A percentile compares a stretch with the other conserved stretches of the same genome.
phyloP scores from a whole-genome alignment of 345 rosid genomes.

The Lagerstroemia speciosa region DNA sequence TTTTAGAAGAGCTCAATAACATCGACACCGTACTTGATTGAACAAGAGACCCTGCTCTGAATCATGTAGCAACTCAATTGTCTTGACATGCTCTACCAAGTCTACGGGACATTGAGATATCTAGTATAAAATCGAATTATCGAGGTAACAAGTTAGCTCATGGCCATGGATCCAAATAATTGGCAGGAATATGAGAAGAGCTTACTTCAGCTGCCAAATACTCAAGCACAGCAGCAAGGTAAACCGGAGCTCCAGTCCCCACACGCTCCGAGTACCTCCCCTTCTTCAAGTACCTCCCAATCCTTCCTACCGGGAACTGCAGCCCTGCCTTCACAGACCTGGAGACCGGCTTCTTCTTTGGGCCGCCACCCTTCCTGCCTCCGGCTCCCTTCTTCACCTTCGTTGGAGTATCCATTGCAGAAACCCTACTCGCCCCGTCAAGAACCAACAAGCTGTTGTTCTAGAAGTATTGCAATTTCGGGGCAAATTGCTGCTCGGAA shows the following conservation, averaged over 20 bases:
- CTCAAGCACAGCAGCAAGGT: slow-evolving; percentile 73
- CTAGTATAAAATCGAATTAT: background rate
- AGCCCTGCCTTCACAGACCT: slow-evolving; percentile 62
- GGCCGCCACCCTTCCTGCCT: slow-evolving; percentile 72
- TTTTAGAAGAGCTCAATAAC: too few species aligned
- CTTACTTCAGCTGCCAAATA: slow-evolving; percentile 71
- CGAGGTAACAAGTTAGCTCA: background rate
- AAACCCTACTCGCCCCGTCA: too few species aligned
- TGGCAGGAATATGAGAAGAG: background rate
- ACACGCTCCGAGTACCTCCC: slow-evolving; percentile 62
- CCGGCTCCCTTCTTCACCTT: slow-evolving; percentile 52
- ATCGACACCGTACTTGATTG: too few species aligned
- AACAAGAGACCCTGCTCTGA: too few species aligned
- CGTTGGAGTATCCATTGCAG: slow-evolving; percentile 34
- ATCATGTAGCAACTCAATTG: too few species aligned
- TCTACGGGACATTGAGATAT: too few species aligned
- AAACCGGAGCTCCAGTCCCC: slow-evolving; percentile 69
- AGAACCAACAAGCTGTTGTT: background rate
- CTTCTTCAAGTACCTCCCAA: slow-evolving; percentile 65
- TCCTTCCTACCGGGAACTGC: slow-evolving; percentile 74
- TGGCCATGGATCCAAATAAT: background rate
- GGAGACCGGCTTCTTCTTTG: slow-evolving; percentile 65
- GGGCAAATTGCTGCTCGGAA: background rate
- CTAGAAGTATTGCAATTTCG: background rate
- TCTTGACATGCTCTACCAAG: background rate